Base-by-base conservation (phyloP, 179 eudicot genomes). In the Carnegiea gigantea region DNA sequence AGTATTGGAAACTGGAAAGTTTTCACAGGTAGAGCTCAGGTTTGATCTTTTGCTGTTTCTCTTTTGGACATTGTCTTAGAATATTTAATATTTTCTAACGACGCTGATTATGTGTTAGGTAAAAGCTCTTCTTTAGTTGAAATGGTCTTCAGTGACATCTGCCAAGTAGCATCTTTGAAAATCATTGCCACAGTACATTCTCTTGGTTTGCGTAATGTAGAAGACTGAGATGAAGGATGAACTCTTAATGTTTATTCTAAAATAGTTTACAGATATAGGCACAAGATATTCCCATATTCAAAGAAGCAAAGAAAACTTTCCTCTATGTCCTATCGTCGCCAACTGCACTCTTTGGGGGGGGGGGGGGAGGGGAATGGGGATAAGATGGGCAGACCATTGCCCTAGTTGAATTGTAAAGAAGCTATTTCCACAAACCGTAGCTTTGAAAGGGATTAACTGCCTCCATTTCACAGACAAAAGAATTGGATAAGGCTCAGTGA, bases 201-300 rank as follows among this genome's bases (percentile, higher is more conserved):
- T 57, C 15, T 48, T 48, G 53, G 53, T 13, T 48, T 57, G 62
- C 62, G 15, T 20, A 57, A 57, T 28, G 36, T 12, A 12, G 20
- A 53, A 38, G 78, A 60, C 54, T 33, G 43, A 71, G 77, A 74
- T 51, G 40, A 79, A 38, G 53, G 26, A 36, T 57, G 20, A n/a
- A n/a, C 68, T 23, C 68, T 62, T 23, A 23, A 4, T 57, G 5
- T 15, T 62, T 40, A 40, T 40, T 40, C 44, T 40, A 40, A 40
- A 60, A 21, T 60, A 60, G 65, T 60, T 18, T 21, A 60, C 8
- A 18, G 24, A 60, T 60, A 60, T 60, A 18, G 44, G 65, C 65
- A 60, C 65, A 60, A 51, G 24, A 60, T 21, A 60, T 60, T 21
- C 24, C 24, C 65, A 5, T 60, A 21, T 60, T 21, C 1, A 60